Base-by-base conservation (phyloP, 2,329 filamentous ascomycete species). In the Colletotrichum filicis region DNA sequence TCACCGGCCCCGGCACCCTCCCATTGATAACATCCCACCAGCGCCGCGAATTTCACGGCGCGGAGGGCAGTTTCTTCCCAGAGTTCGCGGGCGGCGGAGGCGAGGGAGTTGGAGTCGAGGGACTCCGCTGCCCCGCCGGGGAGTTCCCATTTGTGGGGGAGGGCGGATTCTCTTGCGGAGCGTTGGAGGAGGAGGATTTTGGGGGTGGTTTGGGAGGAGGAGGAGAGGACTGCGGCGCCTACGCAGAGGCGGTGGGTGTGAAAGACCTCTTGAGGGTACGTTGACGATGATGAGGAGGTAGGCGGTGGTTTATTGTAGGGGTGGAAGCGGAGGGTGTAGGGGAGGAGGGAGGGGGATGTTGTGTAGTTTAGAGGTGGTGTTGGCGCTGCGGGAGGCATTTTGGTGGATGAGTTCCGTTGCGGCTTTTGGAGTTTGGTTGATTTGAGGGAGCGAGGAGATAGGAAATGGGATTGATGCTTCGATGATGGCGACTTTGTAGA, bases 1-100 rank as follows among this genome's bases (percentile, higher is more conserved):
- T 32, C 75, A 46, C 70, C 46, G 3, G 59, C 28, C 11, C 71
- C 67, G 56, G 37, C 19, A 4, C 72, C 74, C 16, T 58, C 52
- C 74, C 74, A 75, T n/a, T 71, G 49, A 53, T 75, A 75, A 14
- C 49, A 32, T 3, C 78, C 74, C 8, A 87, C 83, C 52, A 85
- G 78, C 19, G 84, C 82, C 4, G 83, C 76, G 52, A 88, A 79
- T 9, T 78, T 78, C 14, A 77, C 82, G 4, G 86, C 83, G 62
- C 79, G 79, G 19, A 89, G 79, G 0, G 86, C 87, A 0, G 84
- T 84, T 74, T 89, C 87, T 76, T 89, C 87, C 59, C 83, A 82
- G 19, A 88, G 77, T 74, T 89, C 87, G 19, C 87, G 83, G 19
- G 80, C 85, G 11, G 84, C 83, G 1, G 82, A 84, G 55, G 86